These are phyloP conservation scores for Ceratocystis diversiconidia DNA, from an alignment of 2,329 filamentous ascomycete species.

Conservation along the genomic window DNA sequence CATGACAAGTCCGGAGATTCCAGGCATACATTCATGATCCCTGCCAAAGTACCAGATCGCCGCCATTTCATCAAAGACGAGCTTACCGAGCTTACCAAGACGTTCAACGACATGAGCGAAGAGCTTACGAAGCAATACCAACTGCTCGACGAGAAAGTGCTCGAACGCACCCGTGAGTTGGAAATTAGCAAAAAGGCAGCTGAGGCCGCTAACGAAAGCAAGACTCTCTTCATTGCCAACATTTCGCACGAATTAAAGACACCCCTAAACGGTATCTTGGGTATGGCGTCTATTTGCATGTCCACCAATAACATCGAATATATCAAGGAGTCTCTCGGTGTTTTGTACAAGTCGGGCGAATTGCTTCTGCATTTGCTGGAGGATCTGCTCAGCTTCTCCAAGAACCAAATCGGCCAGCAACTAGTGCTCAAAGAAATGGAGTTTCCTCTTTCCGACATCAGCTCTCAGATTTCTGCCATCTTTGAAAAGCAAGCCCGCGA, in stretches of 20 bases:
- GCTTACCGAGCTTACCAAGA: conserved; percentile 64
- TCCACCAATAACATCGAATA: conserved; percentile 66
- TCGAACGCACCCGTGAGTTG: conserved; percentile 66
- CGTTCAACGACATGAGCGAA: conserved; percentile 89
- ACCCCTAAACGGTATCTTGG: conserved; percentile 86
- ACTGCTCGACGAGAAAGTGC: conserved; percentile 69
- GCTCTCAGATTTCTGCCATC: conserved; percentile 67
- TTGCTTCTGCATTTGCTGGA: conserved; percentile 72
- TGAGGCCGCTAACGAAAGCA: conserved; percentile 91
- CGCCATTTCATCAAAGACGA: conserved; percentile 72
- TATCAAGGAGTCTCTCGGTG: conserved; percentile 71
- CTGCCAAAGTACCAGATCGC: conserved; percentile 61
- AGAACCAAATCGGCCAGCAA: conserved; percentile 83
- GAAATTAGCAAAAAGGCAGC: conserved; percentile 84
- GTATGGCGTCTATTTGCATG: conserved; percentile 89
- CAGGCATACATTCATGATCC: conserved; percentile 62
- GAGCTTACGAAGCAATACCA: conserved; percentile 79
- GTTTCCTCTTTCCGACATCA: conserved; percentile 71
- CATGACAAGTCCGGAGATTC: conserved; percentile 25
- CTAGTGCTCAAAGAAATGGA: conserved; percentile 71
- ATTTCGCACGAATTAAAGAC: conserved; percentile 83
- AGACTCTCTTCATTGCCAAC: conserved; percentile 94
- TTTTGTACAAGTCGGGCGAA: conserved; percentile 67
- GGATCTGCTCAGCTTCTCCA: conserved; percentile 82
- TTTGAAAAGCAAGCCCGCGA: conserved; percentile 84